Conservation (phyloP, 2,329 filamentous ascomycete species). For the Colletotrichum costaricense region DNA sequence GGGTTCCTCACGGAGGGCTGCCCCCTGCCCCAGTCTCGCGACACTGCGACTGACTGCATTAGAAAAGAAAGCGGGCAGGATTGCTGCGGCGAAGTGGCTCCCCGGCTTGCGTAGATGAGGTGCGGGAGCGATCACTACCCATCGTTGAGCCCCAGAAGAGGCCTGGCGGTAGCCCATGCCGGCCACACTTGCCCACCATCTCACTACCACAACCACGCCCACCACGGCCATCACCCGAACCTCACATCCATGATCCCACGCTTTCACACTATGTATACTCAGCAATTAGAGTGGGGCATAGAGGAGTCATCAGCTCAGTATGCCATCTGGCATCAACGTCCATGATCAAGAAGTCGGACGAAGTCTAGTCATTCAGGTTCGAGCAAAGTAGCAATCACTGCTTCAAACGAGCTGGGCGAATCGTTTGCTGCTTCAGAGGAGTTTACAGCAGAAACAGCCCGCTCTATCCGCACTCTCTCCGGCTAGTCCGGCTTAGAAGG, state of each 20-base stretch:
- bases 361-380: background rate
- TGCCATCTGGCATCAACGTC: background rate
- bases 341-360: background rate
- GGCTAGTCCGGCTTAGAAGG: background rate
- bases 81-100: constrained; percentile 26
- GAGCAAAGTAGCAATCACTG: background rate
- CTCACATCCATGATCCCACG: constrained; percentile 29
- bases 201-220: constrained; percentile 11
- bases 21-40: constrained; percentile 24
- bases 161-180: background rate
- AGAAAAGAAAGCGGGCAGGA: constrained; percentile 27
- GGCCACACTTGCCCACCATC: constrained; percentile 8
- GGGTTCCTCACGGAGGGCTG: constrained; percentile 16
- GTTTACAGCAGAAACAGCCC: background rate
- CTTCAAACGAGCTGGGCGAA: background rate
- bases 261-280: background rate
- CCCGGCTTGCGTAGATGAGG: constrained; percentile 30
- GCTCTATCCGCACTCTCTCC: background rate
- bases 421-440: background rate
- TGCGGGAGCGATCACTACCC: constrained; percentile 29
- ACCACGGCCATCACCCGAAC: constrained; percentile 23
- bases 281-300: background rate
- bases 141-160: constrained; percentile 13
- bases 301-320: background rate
- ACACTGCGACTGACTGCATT: constrained; percentile 23